Evolutionary conservation across 805 yeast species (phyloP), one percentile per base, ranked within the genome.

Genomic region (Candida ascalaphidarum): DNA sequence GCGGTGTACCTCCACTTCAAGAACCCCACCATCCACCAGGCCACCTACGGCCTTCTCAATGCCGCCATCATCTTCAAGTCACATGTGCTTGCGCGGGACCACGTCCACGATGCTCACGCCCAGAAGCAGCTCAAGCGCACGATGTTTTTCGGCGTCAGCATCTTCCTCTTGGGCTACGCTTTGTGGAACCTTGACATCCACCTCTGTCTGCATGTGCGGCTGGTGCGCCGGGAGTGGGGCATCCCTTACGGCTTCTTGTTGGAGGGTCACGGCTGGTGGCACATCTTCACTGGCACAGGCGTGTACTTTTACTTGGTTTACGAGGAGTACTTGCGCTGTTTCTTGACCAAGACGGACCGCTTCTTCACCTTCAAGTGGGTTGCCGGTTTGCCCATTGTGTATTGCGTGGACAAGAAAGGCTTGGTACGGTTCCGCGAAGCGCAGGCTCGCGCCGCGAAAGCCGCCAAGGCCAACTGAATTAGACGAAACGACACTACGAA

Each of bases 231-330:
- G 34, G 40, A 57, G 4, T 54, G 63, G 50, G 94, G 96, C 3
- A 68, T 81, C 58, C 96, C 96, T 2, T 70, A 79, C 29, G 97
- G 97, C 2, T 70, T 85, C 35, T 39, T 89, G 3, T 61, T 89
- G 20, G 97, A 89, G 53, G 81, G 94, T 17, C 97, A 89, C 46
- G 95, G 94, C 14, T 89, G 96, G 96, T 89, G 97, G 97, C 97
- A 89, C 49, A 58, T 82, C 8, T 66, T 82, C 38, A 82, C 92
- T 0, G 94, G 95, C 1, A 60, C 76, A 13, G 95, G 96, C 2
- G 92, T 89, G 8, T 89, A 89, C 53, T 80, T 68, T 49, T 88
- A 84, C 56, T 68, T 88, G 39, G 75, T 81, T 3, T 85, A 81
- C 48, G 68, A 81, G 45, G 88, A 85, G 58, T 73, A 81, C 37